Evolutionary conservation across 116 monocot genomes (phyloP), one percentile per base, ranked within the genome.

Genomic region (Trichopus zeylanicus): DNA sequence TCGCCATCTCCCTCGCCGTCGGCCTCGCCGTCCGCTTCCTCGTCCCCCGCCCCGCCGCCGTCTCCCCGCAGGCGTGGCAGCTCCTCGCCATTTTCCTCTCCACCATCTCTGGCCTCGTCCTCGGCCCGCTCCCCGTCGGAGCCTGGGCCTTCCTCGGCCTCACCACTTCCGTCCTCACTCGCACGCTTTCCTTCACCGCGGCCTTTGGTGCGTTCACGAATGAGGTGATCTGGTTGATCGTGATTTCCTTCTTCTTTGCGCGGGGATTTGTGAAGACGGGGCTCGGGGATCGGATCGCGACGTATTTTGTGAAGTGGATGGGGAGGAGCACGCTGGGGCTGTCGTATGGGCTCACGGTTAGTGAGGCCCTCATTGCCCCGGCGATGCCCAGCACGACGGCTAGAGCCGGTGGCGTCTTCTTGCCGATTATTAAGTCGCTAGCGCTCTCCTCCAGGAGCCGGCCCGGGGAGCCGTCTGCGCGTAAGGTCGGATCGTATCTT

Each of bases 361-460:
- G 97, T 27, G 91, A 97, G 67, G 84, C 81, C 1, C 51, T 86
- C 24, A 84, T 97, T 55, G 87, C 97, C 0, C 97, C 97, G 0
- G 91, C 97, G 16, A 97, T 97, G 97, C 97, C 97, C 27, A 97
- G 97, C 47, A 97, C 97, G 6, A 97, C 87, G 1, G 91, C 91
- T 0, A 81, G 97, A 52, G 97, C 87, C 4, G 97, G 87, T 1
- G 97, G 97, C 8, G 91, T 97, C 23, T 97, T 97, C 57, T 46
- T 97, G 26, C 91, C 91, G 1, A 87, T 97, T 30, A 84, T 97
- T 48, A 90, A 91, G 68, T 90, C 87, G n/a, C 56, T 97, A 32
- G 81, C 97, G 3, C 55, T 97, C 21, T 76, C 81, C 13, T 67
- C 81, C 0, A 91, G 91, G n/a, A 97, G 97, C 65, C 72, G 55